A percentile compares a stretch with the other conserved stretches of the same genome.
Evolutionary conservation across 768 basidiomycete species (phyloP).

Genomic region (Hemileccinum rubropunctum): DNA sequence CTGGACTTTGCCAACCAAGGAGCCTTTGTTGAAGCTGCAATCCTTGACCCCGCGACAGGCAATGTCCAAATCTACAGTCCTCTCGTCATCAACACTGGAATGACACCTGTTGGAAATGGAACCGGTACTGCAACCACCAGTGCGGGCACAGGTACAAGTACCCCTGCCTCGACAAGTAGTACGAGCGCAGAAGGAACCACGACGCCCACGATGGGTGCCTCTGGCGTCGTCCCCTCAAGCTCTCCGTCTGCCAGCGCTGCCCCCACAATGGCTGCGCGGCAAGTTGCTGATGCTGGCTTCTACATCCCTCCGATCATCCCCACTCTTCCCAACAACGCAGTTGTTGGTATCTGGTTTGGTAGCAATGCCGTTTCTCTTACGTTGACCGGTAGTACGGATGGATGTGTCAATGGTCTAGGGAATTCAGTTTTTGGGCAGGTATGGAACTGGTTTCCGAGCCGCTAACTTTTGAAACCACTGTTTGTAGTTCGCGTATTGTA

Average conservation of each 20-base stretch:
- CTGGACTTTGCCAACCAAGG: constrained; percentile 26
- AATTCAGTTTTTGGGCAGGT: constrained; percentile 27
- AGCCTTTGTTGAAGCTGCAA: constrained; percentile 27
- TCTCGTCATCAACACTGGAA: constrained; percentile 30
- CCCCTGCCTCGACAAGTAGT: not conserved
- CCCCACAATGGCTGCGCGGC: constrained; percentile 4
- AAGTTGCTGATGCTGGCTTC: constrained; percentile 17
- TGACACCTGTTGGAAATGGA: constrained; percentile 14
- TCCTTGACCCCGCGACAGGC: constrained; percentile 28
- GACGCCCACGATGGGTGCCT: not conserved
- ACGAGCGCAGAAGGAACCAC: not conserved
- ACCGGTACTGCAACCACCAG: not conserved
- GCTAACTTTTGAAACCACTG: not conserved
- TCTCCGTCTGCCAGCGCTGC: not conserved
- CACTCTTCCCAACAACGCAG: constrained; percentile 20
- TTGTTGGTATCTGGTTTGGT: constrained; percentile 30
- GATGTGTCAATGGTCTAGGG: constrained; percentile 23
- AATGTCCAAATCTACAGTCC: constrained; percentile 26
- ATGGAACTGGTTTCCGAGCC: not conserved
- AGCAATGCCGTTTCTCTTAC: constrained; percentile 24
- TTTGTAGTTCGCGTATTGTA: constrained; percentile 24
- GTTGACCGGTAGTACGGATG: constrained; percentile 19
- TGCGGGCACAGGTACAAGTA: not conserved
- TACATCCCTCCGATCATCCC: constrained; percentile 22
- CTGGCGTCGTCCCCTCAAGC: not conserved